Conservation (phyloP, 164 flowering plant species). For the Vitis rotundifolia region DNA sequence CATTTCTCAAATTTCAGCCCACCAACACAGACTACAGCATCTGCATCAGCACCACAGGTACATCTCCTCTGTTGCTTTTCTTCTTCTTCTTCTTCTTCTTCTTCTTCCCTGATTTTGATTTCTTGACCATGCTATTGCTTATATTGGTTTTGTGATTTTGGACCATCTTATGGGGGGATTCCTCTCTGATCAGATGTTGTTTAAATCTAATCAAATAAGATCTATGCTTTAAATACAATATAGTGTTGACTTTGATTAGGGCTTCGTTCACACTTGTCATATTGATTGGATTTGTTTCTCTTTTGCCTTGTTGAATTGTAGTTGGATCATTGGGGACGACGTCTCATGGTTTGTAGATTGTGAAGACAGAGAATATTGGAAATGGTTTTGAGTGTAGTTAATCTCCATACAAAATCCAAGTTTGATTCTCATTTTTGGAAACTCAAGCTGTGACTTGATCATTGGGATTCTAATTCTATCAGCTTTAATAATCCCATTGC, state of each 20-base stretch:
- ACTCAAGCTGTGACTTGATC: background rate
- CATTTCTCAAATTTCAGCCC: background rate
- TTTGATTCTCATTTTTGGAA: background rate
- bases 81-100: background rate
- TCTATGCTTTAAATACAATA: background rate
- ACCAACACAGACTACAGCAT: background rate
- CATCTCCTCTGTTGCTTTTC: background rate
- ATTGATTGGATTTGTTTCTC: background rate
- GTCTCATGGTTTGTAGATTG: constrained; percentile 6
- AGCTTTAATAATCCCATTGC: background rate
- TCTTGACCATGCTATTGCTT: too few relatives aligned
- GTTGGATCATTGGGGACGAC: constrained; percentile 22
- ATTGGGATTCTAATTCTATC: background rate
- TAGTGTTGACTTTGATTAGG: too few relatives aligned
- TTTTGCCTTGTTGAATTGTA: background rate
- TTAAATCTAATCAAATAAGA: background rate
- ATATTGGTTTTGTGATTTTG: too few relatives aligned
- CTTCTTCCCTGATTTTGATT: too few relatives aligned
- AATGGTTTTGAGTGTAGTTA: background rate
- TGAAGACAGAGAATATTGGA: background rate
- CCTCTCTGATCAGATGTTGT: too few relatives aligned
- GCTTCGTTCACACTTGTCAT: background rate
- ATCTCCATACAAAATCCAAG: background rate
- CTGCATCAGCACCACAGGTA: constrained; percentile 10
- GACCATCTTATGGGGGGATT: too few relatives aligned